phyloP scores from a whole-genome alignment of 441 rosid species.

The Euphorbia schlechtendalii region DNA sequence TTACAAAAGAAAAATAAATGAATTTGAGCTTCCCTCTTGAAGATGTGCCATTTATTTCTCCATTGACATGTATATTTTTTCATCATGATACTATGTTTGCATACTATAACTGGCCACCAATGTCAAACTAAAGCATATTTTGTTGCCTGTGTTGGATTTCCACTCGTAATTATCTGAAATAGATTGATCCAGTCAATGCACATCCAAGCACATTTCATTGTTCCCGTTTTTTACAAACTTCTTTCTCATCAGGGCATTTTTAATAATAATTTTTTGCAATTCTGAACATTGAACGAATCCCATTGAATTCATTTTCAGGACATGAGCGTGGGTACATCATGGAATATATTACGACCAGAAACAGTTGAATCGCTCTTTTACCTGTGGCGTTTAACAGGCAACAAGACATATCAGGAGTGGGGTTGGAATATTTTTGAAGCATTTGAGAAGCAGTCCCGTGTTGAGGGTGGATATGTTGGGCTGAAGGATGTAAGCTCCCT shows the following conservation, averaged over 20 bases:
- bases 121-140: background rate
- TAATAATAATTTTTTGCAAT: background rate
- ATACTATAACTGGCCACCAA: background rate
- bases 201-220: background rate
- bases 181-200: background rate
- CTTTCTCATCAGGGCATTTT: background rate
- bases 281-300: background rate
- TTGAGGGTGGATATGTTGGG: conserved; percentile 84
- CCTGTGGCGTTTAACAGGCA: conserved; percentile 95
- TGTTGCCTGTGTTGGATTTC: too few relatives aligned
- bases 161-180: too few relatives aligned
- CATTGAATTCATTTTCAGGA: conserved; percentile 41
- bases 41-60: background rate
- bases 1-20: background rate
- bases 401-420: conserved; percentile 92
- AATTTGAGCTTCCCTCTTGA: background rate
- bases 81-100: background rate
- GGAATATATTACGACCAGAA: conserved; percentile 96
- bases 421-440: conserved; percentile 98
- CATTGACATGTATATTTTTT: background rate
- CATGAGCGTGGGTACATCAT: conserved; percentile 84
- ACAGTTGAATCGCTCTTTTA: conserved; percentile 91
- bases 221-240: background rate
- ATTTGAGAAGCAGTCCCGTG: conserved; percentile 79
- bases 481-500: conserved; percentile 71